Evolutionary conservation across 2,329 filamentous ascomycete genomes (phyloP), one percentile per base, ranked within the genome.

Genomic region (Calonectria henricotiae): DNA sequence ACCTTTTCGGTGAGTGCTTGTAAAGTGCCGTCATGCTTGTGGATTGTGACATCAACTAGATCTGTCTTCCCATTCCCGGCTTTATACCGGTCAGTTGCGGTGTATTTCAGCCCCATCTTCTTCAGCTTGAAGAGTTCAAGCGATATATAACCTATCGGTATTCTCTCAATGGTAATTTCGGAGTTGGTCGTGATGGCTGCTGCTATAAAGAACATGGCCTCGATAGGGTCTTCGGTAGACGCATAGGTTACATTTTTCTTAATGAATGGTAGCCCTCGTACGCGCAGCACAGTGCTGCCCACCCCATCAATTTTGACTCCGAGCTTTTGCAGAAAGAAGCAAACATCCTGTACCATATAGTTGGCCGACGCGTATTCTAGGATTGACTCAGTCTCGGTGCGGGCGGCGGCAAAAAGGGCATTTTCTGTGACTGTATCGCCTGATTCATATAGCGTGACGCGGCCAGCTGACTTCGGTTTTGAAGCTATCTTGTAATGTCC

Each of bases 171-270:
- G 1, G 51, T 55, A 37, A 55, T 39, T 9, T 55, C 32, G 5
- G 51, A 55, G 51, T 55, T 55, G 32, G 51, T 55, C 6, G 51
- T 41, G 1, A 58, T 7, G 4, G 51, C 51, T 2, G 51, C 51
- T 20, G 51, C 51, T 17, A 58, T 39, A 5, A 58, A 58, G 2
- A 58, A 27, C 51, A 58, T 58, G 32, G 51, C 51, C 32, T 58
- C 51, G 7, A 58, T 39, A 30, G 51, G 51, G 35, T 58, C 35
- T 58, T 58, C 35, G 5, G 32, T 58, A 5, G 51, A 8, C 13
- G 51, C 51, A 58, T 58, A 58, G 35, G 51, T 39, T 2, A 58
- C 32, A 27, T 58, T 58, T n/a, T 58, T 58, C 35, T 58, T 58
- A 20, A 58, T 58, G 2, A 58, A 23, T 13, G 32, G 32, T 3